phyloP scores from a whole-genome alignment of 1,284 basidiomycete genomes.

The Tylopilus sp. region DNA sequence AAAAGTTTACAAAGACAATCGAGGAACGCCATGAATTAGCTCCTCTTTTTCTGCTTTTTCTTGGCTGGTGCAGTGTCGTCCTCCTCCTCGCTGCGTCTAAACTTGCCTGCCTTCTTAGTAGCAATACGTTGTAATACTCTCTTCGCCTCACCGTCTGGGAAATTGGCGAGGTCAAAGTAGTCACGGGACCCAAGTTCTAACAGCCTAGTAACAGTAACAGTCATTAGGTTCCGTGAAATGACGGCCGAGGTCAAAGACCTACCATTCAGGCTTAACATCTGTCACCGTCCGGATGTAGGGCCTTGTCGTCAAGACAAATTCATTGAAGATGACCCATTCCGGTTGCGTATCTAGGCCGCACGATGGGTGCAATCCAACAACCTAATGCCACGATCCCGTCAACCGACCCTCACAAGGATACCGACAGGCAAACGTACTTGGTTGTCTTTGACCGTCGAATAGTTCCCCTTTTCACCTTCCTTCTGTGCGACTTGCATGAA shows the following conservation, averaged over 20 bases:
- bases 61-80: slow-evolving; percentile 17
- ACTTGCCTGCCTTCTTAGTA: slow-evolving; percentile 41
- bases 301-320: slow-evolving; percentile 91
- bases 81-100: slow-evolving; percentile 27
- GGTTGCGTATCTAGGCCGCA: slow-evolving; percentile 91
- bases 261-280: slow-evolving; percentile 89
- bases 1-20: background rate
- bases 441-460: slow-evolving; percentile 92
- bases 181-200: slow-evolving; percentile 74
- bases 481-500: slow-evolving; percentile 99
- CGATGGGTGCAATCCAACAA: slow-evolving; percentile 91
- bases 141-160: slow-evolving; percentile 75
- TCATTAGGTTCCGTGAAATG: background rate
- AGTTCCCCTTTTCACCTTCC: slow-evolving; percentile 86
- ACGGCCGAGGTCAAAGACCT: slow-evolving; percentile 23
- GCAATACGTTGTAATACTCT: slow-evolving; percentile 52
- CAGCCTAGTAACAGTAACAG: slow-evolving; percentile 54
- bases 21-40: background rate
- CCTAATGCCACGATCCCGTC: slow-evolving; percentile 38
- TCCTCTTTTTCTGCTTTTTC: slow-evolving; percentile 30
- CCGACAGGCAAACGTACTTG: slow-evolving; percentile 45
- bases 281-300: slow-evolving; percentile 92
- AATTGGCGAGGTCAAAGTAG: slow-evolving; percentile 75
- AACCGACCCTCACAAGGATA: background rate
- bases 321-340: slow-evolving; percentile 98